phyloP scores from a whole-genome alignment of 163 green algal species.

The Prototheca stagnorum region DNA sequence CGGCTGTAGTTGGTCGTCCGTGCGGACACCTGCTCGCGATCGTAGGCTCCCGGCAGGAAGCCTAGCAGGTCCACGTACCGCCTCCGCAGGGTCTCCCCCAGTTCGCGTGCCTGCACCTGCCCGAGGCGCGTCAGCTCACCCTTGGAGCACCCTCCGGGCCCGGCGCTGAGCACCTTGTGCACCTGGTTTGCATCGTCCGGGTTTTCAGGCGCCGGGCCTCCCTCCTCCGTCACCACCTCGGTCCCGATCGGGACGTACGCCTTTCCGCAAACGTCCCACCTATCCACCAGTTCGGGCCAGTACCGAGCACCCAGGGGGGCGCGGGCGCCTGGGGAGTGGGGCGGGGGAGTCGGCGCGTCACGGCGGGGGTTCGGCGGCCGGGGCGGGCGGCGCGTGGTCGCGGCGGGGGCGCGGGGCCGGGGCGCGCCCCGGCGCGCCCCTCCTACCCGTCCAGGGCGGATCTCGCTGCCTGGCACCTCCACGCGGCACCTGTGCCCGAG shows the following conservation, averaged over 20 bases:
- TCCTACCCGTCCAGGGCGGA: background rate
- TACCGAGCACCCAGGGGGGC: conserved; percentile 36
- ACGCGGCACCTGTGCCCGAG: background rate
- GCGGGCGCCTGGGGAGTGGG: conserved; percentile 23
- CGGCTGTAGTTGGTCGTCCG: conserved; percentile 51
- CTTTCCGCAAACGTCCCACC: conserved; percentile 41
- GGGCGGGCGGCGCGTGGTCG: background rate
- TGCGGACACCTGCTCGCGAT: conserved; percentile 4
- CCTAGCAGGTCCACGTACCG: conserved; percentile 28
- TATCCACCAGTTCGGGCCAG: conserved; percentile 14
- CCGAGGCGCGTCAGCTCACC: conserved; percentile 54
- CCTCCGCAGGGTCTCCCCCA: conserved; percentile 37
- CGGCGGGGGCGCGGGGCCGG: too few species aligned
- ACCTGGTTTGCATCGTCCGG: conserved; percentile 4
- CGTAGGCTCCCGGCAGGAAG: conserved; percentile 16
- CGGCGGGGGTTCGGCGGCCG: background rate
- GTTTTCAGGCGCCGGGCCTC: conserved; percentile 10
- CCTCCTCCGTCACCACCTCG: conserved; percentile 8
- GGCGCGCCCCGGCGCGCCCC: too few species aligned
- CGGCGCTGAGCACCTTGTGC: conserved; percentile 13
- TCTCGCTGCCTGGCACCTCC: background rate
- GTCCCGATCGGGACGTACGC: conserved; percentile 19
- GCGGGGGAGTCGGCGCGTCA: background rate
- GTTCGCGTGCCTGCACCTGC: conserved; percentile 34
- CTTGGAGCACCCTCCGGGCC: conserved; percentile 39